phyloP scores from a whole-genome alignment of 768 basidiomycete species.

The Cystobasidiopsis lactophilus region DNA sequence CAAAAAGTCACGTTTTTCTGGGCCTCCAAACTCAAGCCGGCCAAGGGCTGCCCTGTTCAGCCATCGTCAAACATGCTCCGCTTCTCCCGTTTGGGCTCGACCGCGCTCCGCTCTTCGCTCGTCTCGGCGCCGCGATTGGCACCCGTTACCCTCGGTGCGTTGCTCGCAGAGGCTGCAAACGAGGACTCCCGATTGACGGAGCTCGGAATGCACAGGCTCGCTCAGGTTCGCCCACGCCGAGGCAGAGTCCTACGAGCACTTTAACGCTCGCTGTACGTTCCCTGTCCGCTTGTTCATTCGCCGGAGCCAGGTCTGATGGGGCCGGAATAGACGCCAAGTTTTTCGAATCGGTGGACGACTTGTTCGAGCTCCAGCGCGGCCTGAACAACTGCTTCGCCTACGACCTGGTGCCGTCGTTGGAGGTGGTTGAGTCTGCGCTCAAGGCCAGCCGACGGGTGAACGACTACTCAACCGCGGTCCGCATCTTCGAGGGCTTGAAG shows the following conservation, averaged over 20 bases:
- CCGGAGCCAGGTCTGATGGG: not conserved
- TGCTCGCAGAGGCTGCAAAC: no score
- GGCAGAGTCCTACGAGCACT: conserved; percentile 11
- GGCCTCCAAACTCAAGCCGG: no score
- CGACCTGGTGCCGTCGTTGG: conserved; percentile 70
- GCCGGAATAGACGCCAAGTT: conserved; percentile 48
- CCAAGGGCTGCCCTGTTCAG: no score
- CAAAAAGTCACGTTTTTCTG: no score
- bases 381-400: conserved; percentile 99
- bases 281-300: not conserved
- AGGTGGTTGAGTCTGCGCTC: conserved; percentile 65
- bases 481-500: conserved; percentile 83
- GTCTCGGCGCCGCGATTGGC: no score
- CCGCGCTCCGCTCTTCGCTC: no score
- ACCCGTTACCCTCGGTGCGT: no score
- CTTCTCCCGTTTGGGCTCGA: no score
- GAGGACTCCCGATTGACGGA: no score
- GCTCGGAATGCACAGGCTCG: no score
- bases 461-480: conserved; percentile 90
- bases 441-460: conserved; percentile 74
- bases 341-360: conserved; percentile 77
- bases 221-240: not conserved
- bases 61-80: no score
- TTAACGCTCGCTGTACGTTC: not conserved
- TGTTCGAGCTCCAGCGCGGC: conserved; percentile 96